Conservation (phyloP, 2,329 filamentous ascomycete genomes). For the Huntiella savannae region DNA sequence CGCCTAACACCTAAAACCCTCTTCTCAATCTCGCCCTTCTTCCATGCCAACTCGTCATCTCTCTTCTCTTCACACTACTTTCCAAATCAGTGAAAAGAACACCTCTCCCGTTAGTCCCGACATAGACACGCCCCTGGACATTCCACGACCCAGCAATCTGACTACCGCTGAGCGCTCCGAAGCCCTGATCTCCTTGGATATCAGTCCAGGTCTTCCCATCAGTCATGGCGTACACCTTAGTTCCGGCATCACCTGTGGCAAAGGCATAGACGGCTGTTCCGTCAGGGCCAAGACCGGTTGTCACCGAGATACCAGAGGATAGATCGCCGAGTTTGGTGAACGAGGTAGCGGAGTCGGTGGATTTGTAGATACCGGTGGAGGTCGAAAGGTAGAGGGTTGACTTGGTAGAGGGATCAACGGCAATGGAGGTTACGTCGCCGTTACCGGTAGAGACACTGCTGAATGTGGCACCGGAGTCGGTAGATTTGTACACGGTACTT, state of each 20-base stretch:
- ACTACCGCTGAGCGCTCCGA: conserved; percentile 24
- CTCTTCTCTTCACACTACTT: no score
- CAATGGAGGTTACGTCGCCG: conserved; percentile 28
- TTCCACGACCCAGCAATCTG: conserved; percentile 27
- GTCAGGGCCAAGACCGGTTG: conserved; percentile 27
- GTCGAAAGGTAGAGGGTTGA: conserved; percentile 43
- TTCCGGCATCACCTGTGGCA: conserved; percentile 20
- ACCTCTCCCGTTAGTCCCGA: conserved; percentile 8
- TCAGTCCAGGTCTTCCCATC: conserved; percentile 28
- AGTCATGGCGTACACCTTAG: conserved; percentile 26
- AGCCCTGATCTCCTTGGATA: conserved; percentile 26
- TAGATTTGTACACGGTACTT: conserved; percentile 31
- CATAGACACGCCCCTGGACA: conserved; percentile 23
- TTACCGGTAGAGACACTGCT: conserved; percentile 23
- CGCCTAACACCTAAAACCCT: no score
- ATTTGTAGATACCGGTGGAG: conserved; percentile 33
- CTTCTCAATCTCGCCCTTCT: no score
- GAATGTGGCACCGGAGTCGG: conserved; percentile 28
- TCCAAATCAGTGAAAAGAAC: neutral
- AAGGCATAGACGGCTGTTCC: conserved; percentile 16
- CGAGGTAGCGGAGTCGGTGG: conserved; percentile 28
- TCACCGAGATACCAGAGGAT: conserved; percentile 23
- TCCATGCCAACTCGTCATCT: no score
- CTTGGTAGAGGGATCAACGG: conserved; percentile 33
- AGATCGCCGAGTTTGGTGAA: conserved; percentile 24